phyloP scores from a whole-genome alignment of 495 filamentous ascomycete genomes.

The Trichoderma asperelloides region DNA sequence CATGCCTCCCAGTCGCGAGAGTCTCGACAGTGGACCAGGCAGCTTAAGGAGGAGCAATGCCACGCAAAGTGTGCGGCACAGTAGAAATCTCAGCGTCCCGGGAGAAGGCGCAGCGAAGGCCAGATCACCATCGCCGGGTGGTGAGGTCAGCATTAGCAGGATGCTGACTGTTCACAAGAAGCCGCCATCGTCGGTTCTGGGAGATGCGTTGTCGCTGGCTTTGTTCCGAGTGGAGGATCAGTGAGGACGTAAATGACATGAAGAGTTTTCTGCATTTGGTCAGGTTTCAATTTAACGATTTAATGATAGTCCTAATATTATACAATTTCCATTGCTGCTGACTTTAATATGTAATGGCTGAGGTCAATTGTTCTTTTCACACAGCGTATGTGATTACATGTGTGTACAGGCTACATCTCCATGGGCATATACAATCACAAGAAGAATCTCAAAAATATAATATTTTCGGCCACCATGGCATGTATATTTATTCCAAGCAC shows the following conservation, averaged over 20 bases:
- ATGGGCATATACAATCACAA: too few relatives aligned
- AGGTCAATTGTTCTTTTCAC: too few relatives aligned
- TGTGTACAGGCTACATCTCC: too few relatives aligned
- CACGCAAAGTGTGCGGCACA: background rate
- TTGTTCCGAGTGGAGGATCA: slow-evolving; percentile 22
- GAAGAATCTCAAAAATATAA: too few relatives aligned
- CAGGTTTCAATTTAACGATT: background rate
- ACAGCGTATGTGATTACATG: too few relatives aligned
- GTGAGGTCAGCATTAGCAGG: slow-evolving; percentile 19
- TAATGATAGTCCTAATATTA: background rate
- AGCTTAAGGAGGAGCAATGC: slow-evolving; percentile 5
- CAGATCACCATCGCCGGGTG: slow-evolving; percentile 5
- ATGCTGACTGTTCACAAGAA: slow-evolving; percentile 21
- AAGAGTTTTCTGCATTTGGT: background rate
- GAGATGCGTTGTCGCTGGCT: slow-evolving; percentile 25
- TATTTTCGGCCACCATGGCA: too few relatives aligned
- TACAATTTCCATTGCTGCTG: background rate
- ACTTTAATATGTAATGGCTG: background rate
- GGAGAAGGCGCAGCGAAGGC: slow-evolving; percentile 11
- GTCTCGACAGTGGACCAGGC: background rate
- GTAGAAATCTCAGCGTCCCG: slow-evolving; percentile 5
- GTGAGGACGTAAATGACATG: background rate
- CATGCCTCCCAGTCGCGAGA: background rate
- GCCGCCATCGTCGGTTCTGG: slow-evolving; percentile 19
- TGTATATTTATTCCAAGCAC: too few relatives aligned